Percentiles rank a stretch among this genome's conserved stretches.
phyloP scores from a whole-genome alignment of 2,329 filamentous ascomycete species.

The Diaporthe citrichinensis region DNA sequence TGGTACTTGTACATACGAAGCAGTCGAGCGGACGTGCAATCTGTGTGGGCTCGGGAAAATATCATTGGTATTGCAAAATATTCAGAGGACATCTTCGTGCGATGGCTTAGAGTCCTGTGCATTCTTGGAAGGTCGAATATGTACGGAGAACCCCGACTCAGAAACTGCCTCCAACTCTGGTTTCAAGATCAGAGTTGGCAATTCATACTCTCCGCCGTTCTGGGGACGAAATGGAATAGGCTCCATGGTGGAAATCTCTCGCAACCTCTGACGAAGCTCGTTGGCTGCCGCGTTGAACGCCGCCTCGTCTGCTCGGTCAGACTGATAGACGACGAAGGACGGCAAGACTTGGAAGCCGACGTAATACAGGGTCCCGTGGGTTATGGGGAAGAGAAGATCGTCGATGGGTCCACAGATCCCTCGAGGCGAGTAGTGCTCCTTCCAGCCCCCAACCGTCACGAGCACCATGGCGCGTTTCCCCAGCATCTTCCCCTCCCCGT shows the following conservation, averaged over 20 bases:
- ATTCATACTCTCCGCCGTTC: not conserved
- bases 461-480: constrained; percentile 1
- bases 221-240: not conserved
- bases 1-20: not conserved
- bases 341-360: constrained; percentile 11
- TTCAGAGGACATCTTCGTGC: not conserved
- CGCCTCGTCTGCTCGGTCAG: not conserved
- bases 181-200: not conserved
- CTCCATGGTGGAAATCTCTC: not conserved
- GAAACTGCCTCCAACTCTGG: not conserved
- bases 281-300: not conserved
- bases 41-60: too few species aligned
- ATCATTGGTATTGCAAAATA: not conserved
- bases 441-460: constrained; percentile 7
- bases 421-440: not conserved
- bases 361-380: not conserved
- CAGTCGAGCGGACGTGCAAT: not conserved
- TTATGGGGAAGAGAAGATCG: constrained; percentile 3
- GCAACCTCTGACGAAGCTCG: not conserved
- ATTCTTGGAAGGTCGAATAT: not conserved
- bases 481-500: constrained; percentile 7
- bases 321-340: constrained; percentile 9
- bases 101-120: not conserved
- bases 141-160: constrained; percentile 8
- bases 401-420: not conserved